Conservation (phyloP, 73 alveolate species). For the Tetrahymena thermophila region DNA sequence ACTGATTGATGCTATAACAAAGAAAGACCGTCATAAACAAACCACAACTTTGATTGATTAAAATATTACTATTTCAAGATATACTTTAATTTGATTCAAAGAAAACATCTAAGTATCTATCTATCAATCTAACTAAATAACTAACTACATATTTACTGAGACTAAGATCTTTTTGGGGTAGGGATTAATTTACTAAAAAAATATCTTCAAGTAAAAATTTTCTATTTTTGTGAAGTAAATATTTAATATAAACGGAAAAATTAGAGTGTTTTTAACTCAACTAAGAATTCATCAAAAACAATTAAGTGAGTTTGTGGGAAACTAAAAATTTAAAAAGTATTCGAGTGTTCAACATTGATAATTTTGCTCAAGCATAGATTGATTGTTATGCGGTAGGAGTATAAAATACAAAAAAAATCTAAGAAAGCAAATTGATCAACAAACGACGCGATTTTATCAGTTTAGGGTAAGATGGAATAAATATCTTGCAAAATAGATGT, state of each 20-base stretch:
- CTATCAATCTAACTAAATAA: no score
- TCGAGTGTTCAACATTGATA: neutral
- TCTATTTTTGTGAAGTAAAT: neutral
- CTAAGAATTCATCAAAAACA: neutral
- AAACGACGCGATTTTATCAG: no score
- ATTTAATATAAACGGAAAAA: no score
- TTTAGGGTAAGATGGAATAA: no score
- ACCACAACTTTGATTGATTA: neutral
- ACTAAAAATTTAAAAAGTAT: no score
- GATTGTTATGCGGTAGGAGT: neutral
- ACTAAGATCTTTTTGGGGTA: neutral
- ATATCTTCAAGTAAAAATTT: neutral
- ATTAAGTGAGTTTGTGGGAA: neutral
- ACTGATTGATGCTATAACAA: neutral
- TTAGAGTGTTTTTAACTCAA: neutral
- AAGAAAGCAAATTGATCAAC: no score
- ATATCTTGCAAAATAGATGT: neutral
- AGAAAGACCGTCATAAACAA: neutral
- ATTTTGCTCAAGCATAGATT: neutral
- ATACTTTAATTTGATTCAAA: no score
- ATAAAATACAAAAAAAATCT: no score
- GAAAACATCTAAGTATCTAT: no score
- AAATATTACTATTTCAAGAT: neutral
- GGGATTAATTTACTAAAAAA: neutral
- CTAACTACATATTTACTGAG: neutral